Evolutionary conservation across 371 early-diverging fungal genomes (phyloP), one percentile per base, ranked within the genome.

Genomic region (Apophysomyces elegans): DNA sequence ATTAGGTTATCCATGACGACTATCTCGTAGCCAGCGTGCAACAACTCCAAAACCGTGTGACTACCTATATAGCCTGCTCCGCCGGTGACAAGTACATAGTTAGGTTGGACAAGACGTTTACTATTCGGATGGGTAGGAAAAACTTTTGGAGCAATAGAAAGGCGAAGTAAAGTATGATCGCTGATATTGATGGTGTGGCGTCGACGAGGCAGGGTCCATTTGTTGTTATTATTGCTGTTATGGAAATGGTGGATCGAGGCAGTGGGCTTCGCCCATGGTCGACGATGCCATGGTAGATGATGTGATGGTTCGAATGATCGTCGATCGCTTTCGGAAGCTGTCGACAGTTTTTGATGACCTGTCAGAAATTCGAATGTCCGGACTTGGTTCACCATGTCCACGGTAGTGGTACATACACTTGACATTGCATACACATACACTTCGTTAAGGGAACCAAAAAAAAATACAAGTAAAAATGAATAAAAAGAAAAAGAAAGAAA

Each of bases 31-130:
- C 91, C 90, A 13, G 83, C 63, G 38, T 85, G 81, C 62, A 94
- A 70, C 7, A 96, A 85, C 66, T 93, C 92, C 32, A 94, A 70
- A 32, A 91, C 91, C 0, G 95, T 94, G 83, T 95, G 95, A 35
- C 92, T 92, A 32, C 96, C 96, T 65, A 96, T 94, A 72, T 92
- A 96, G 5, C 96, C 96, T 68, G 93, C 91, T 18, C 95, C 96
- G 11, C 96, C 96, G 16, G 95, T 94, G 59, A 96, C 95, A 50
- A 96, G 85, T 57, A 95, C 75, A 36, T 74, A 69, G 45, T 88
- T 73, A 11, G 54, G 5, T 67, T 72, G 32, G 16, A 21, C 21
- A 5, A 26, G 54, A 9, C 18, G 54, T 21, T n/a, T 21, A 26
- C 9, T 50, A n/a, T 9, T 21, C 5, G 16, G n/a, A 7, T 18